These are phyloP conservation scores for Boletus reticulatus DNA, from an alignment of 768 basidiomycete genomes.

Conservation along the genomic window DNA sequence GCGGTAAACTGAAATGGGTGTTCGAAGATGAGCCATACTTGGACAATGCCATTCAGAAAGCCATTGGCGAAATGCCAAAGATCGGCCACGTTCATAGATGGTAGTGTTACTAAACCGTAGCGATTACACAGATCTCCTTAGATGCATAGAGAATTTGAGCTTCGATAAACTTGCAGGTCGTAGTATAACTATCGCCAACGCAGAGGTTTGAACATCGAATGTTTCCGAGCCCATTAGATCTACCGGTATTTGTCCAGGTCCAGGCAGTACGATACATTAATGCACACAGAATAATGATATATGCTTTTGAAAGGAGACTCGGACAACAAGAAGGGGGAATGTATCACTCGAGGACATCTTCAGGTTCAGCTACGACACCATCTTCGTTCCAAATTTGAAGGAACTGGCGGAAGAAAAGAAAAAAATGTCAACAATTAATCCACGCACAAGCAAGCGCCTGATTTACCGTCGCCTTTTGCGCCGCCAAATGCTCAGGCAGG, in stretches of 20 bases:
- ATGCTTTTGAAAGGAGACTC: constrained; percentile 1
- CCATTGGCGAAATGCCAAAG: constrained; percentile 50
- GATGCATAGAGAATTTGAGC: no score
- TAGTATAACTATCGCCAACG: no score
- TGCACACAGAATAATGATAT: constrained; percentile 29
- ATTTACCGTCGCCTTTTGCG: constrained; percentile 66
- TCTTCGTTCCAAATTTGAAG: constrained; percentile 81
- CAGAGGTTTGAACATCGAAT: neutral
- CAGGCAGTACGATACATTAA: constrained; percentile 28
- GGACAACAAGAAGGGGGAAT: neutral
- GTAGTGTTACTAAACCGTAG: constrained; percentile 33
- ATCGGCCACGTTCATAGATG: constrained; percentile 49
- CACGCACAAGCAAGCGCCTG: constrained; percentile 7
- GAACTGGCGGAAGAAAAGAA: constrained; percentile 47
- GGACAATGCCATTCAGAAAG: constrained; percentile 50
- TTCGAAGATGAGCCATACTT: constrained; percentile 66
- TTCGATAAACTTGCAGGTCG: no score
- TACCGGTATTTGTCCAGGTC: constrained; percentile 5
- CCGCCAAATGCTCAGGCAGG: constrained; percentile 57
- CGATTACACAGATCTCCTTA: no score
- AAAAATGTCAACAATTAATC: constrained; percentile 1
- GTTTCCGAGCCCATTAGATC: constrained; percentile 6
- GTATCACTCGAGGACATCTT: constrained; percentile 42
- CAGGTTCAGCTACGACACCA: constrained; percentile 64
- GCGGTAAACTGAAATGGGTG: constrained; percentile 70